Conservation (phyloP, 805 yeast species). For the Wickerhamomyces sydowiorum region DNA sequence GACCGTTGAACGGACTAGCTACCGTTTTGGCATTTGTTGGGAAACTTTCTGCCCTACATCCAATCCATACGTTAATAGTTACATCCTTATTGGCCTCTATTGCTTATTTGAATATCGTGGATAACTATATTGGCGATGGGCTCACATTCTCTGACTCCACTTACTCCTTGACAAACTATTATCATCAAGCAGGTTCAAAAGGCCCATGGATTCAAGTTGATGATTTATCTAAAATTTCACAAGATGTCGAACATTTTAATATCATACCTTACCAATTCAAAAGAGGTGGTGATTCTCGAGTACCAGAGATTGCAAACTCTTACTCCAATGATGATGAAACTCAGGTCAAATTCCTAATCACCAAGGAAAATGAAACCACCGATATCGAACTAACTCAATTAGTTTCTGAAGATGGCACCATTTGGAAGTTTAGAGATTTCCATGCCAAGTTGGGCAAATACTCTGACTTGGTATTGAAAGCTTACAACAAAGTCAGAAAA, state of each 20-base stretch:
- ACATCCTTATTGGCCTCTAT: slow-evolving; percentile 72
- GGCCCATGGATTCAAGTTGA: slow-evolving; percentile 45
- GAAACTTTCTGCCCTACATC: slow-evolving; percentile 63
- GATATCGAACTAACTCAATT: slow-evolving; percentile 9
- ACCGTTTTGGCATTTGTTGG: slow-evolving; percentile 41
- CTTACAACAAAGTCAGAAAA: slow-evolving; percentile 33
- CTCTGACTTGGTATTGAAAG: slow-evolving; percentile 42
- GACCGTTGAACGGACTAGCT: slow-evolving; percentile 27
- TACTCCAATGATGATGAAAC: slow-evolving; percentile 34
- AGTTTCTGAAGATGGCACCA: slow-evolving; percentile 35
- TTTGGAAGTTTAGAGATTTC: slow-evolving; percentile 55
- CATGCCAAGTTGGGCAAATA: slow-evolving; percentile 51
- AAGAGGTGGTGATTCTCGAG: slow-evolving; percentile 31
- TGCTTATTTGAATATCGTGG: slow-evolving; percentile 71
- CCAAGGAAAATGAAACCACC: slow-evolving; percentile 18
- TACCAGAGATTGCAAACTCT: slow-evolving; percentile 37
- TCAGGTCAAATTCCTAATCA: slow-evolving; percentile 35
- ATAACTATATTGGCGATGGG: slow-evolving; percentile 45
- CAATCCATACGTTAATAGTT: slow-evolving; percentile 77
- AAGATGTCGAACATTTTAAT: slow-evolving; percentile 38
- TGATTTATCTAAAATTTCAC: slow-evolving; percentile 29
- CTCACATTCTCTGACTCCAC: slow-evolving; percentile 26
- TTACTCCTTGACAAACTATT: slow-evolving; percentile 25
- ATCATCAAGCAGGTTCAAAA: slow-evolving; percentile 29
- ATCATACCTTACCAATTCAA: slow-evolving; percentile 56